Evolutionary conservation across 2,329 filamentous ascomycete species (phyloP), one percentile per base, ranked within the genome.

Genomic region (Aspergillus niger): DNA sequence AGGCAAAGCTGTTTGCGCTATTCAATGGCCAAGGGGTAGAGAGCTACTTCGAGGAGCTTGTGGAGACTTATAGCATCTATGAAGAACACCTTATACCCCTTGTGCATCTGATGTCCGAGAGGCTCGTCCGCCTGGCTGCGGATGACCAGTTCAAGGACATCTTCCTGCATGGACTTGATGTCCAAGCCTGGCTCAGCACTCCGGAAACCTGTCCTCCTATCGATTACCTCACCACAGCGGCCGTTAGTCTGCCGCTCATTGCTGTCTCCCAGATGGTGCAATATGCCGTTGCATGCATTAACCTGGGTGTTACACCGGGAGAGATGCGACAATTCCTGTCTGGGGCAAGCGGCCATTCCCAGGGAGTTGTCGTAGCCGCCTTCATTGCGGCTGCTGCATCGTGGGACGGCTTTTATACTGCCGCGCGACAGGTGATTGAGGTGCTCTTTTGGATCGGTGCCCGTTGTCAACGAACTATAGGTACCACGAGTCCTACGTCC

Each of bases 171-270:
- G 57, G 49, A 1, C 49, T 43, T 6, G 24, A 36, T 26, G 38
- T 59, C 20, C 22, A 59, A 26, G 17, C 20, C 3, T 67, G 65
- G 65, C 38, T 67, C 17, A 59, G 68, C 15, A 57, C 70, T 13
- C 68, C 69, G 11, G 68, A 73, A 17, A 60, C 67, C 0, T 67
- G 63, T 1, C 74, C 74, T 2, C 65, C 69, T 36, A 48, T 58
- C 4, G 71, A 73, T 20, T 76, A 74, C 57, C 63, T 77, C 3
- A 60, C 71, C 26, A 69, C 72, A 2, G 70, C 74, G 7, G 69
- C 75, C 10, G 67, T 77, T 36, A 78, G 76, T 62, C 72, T 77
- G 57, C 76, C 76, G 3, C 57, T 79, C 3, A 76, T 76, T 44
- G 75, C 71, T 0, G 64, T 77, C 10, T 39, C 73, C 2, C 74